A percentile compares a stretch with the other conserved stretches of the same genome.
These are phyloP conservation scores for Solanum medicagineum DNA, from an alignment of 257 asterid species.

Conservation along the genomic window DNA sequence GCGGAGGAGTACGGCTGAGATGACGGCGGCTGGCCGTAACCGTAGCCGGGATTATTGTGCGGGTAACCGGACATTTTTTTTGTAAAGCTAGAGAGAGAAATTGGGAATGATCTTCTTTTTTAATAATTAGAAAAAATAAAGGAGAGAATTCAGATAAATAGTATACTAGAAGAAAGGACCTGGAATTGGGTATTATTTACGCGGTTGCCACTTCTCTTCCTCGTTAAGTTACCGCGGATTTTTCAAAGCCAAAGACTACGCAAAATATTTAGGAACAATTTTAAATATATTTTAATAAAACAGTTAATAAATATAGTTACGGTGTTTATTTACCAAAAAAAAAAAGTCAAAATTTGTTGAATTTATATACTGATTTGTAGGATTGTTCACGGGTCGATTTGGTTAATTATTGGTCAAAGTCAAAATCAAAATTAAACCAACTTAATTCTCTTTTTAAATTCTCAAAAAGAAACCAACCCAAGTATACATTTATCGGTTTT, in stretches of 20 bases:
- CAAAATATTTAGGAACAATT: neutral
- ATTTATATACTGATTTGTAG: no score
- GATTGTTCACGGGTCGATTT: no score
- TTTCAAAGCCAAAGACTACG: neutral
- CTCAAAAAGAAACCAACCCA: no score
- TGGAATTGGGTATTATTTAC: neutral
- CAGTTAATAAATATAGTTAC: no score
- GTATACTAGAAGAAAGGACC: neutral
- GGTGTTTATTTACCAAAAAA: no score
- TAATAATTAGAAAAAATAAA: neutral
- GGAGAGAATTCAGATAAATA: neutral
- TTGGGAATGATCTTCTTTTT: neutral
- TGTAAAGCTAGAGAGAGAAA: neutral
- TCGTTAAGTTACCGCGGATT: neutral
- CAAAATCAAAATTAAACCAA: no score
- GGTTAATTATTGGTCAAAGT: no score
- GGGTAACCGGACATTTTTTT: neutral
- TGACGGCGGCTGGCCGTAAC: constrained; percentile 13
- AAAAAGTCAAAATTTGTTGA: no score
- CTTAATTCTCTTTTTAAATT: no score
- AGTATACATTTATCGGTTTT: no score
- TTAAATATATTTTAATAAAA: no score
- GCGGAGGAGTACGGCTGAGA: constrained; percentile 15
- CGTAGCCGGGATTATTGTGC: neutral
- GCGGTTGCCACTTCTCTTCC: neutral